Evolutionary conservation across 768 basidiomycete species (phyloP).

Genomic region (Rhizopogon roseolus): DNA sequence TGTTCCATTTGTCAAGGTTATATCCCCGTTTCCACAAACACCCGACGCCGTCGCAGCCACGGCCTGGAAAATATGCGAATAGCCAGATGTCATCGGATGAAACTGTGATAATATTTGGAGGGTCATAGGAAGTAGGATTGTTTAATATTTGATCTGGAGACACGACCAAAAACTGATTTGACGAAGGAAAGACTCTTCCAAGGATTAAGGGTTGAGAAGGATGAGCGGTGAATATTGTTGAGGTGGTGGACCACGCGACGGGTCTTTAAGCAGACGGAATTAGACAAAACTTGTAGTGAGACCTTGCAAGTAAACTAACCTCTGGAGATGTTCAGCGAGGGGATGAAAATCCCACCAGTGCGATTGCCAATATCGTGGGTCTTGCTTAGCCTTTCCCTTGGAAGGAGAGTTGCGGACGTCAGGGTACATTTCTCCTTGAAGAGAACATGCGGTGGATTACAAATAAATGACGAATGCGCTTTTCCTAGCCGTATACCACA

Average conservation of each 20-base stretch:
- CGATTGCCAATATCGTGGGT: conserved; percentile 45
- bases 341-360: conserved; percentile 76
- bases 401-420: conserved; percentile 31
- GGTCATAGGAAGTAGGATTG: conserved; percentile 46
- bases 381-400: conserved; percentile 53
- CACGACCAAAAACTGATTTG: conserved; percentile 55
- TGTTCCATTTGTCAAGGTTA: conserved; percentile 58
- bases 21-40: conserved; percentile 62
- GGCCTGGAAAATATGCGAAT: conserved; percentile 71
- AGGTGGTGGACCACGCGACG: conserved; percentile 65
- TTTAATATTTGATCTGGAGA: conserved; percentile 48
- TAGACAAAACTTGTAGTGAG: not conserved
- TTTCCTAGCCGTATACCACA: not conserved
- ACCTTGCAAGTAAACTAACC: conserved; percentile 34
- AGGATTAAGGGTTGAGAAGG: conserved; percentile 54
- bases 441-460: conserved; percentile 11
- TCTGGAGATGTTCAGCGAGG: conserved; percentile 49
- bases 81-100: conserved; percentile 58
- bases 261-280: conserved; percentile 40
- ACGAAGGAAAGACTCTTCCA: conserved; percentile 66
- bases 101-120: conserved; percentile 58
- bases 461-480: not conserved
- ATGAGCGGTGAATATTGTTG: conserved; percentile 66
- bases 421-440: conserved; percentile 10
- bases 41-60: conserved; percentile 49